A percentile compares a stretch with the other conserved stretches of the same genome.
Conservation (phyloP, 2,329 filamentous ascomycete genomes). For the Dothistroma pini region DNA sequence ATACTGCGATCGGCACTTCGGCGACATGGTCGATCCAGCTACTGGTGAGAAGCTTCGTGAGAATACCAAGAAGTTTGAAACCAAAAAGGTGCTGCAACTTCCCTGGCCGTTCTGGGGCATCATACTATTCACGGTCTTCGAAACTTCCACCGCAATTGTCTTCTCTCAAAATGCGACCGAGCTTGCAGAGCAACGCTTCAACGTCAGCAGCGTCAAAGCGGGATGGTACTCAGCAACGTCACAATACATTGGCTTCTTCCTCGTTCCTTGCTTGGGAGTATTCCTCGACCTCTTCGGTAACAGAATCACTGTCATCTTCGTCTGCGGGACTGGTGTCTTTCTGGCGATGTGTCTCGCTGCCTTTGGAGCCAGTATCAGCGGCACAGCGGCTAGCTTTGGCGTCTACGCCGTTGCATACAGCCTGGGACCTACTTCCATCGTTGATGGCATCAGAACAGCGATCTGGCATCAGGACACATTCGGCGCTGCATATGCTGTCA, state of each 20-base stretch:
- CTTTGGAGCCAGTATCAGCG: conserved; percentile 48
- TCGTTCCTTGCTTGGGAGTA: conserved; percentile 54
- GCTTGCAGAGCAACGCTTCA: conserved; percentile 57
- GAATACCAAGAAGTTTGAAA: conserved; percentile 56
- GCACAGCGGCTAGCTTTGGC: conserved; percentile 58
- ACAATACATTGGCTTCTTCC: conserved; percentile 57
- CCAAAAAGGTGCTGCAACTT: conserved; percentile 53
- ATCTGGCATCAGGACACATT: conserved; percentile 60
- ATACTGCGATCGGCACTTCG: conserved; percentile 49
- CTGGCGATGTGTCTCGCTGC: conserved; percentile 54
- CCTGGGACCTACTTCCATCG: conserved; percentile 57
- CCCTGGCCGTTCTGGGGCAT: conserved; percentile 60
- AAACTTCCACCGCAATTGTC: conserved; percentile 54
- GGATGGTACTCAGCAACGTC: conserved; percentile 59
- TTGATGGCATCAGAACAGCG: conserved; percentile 58
- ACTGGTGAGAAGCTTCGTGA: conserved; percentile 59
- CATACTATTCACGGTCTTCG: conserved; percentile 54
- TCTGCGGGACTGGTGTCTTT: conserved; percentile 51
- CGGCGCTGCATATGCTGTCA: conserved; percentile 57
- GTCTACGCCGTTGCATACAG: conserved; percentile 56
- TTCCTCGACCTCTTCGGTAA: conserved; percentile 57
- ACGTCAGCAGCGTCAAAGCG: conserved; percentile 52
- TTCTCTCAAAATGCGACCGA: conserved; percentile 60
- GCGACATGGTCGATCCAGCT: conserved; percentile 48
- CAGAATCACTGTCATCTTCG: conserved; percentile 44